Conservation (phyloP, 2,329 filamentous ascomycete genomes). For the Hypoxylon sp. region DNA sequence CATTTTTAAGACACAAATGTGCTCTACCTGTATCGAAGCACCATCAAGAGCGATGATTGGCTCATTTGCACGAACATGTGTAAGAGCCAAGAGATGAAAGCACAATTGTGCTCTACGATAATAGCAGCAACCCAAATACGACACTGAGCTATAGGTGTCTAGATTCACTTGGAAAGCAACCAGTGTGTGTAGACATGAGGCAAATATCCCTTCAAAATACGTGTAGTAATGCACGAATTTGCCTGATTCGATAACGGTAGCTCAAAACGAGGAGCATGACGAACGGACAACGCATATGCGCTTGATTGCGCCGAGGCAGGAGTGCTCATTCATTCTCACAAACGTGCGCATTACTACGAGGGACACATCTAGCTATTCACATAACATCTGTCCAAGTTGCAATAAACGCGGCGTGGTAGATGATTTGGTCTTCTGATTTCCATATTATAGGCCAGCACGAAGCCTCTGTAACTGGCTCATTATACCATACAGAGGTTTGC, state of each 20-base stretch:
- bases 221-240: not conserved
- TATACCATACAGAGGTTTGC: slow-evolving; percentile 66
- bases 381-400: not conserved
- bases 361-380: not conserved
- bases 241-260: not conserved
- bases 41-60: slow-evolving; percentile 12
- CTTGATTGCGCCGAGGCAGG: not conserved
- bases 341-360: not conserved
- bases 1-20: slow-evolving; percentile 18
- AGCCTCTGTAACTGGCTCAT: slow-evolving; percentile 74
- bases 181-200: not conserved
- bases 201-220: not conserved
- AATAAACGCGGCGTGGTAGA: not conserved
- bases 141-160: not conserved
- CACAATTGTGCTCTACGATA: slow-evolving; percentile 28
- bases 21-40: not conserved
- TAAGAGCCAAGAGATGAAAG: slow-evolving; percentile 17
- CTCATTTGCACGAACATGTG: not conserved
- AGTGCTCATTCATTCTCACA: not conserved
- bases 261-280: not conserved
- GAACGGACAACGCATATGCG: not conserved
- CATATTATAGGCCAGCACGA: slow-evolving; percentile 65
- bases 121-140: not conserved
- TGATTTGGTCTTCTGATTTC: slow-evolving; percentile 5
- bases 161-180: not conserved